Evolutionary conservation across 2,329 filamentous ascomycete genomes (phyloP).

Genomic region (Metarhizium album): DNA sequence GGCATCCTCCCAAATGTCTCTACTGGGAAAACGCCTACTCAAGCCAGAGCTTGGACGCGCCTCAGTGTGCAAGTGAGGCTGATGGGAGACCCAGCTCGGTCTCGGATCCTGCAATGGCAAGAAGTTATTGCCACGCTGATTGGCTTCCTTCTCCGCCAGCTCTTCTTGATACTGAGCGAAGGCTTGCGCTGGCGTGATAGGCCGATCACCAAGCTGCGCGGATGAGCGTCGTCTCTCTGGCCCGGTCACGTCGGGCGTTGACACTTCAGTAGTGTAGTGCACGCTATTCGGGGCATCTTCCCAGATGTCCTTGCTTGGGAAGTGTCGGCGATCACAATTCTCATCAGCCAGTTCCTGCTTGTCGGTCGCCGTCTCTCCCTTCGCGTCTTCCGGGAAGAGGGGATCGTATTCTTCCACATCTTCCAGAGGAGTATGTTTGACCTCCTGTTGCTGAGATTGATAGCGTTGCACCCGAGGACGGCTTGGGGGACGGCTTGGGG

Average conservation of each 20-base stretch:
- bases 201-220: slow-evolving; percentile 19
- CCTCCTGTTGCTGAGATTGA: slow-evolving; percentile 37
- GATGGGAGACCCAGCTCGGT: slow-evolving; percentile 34
- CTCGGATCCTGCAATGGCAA: slow-evolving; percentile 20
- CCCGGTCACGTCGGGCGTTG: slow-evolving; percentile 52
- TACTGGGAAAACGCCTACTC: slow-evolving; percentile 73
- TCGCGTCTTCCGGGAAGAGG: slow-evolving; percentile 72
- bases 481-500: slow-evolving; percentile 54
- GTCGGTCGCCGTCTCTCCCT: slow-evolving; percentile 27
- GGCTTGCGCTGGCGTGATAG: slow-evolving; percentile 48
- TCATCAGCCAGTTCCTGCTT: slow-evolving; percentile 23
- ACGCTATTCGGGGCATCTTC: slow-evolving; percentile 87
- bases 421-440: slow-evolving; percentile 62
- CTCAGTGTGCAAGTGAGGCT: slow-evolving; percentile 40
- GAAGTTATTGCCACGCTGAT: slow-evolving; percentile 18
- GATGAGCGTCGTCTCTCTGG: slow-evolving; percentile 27
- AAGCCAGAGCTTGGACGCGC: slow-evolving; percentile 37
- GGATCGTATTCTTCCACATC: slow-evolving; percentile 93
- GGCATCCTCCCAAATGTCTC: slow-evolving; percentile 89
- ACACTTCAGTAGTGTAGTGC: slow-evolving; percentile 70
- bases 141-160: slow-evolving; percentile 46
- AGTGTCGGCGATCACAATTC: slow-evolving; percentile 53
- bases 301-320: slow-evolving; percentile 95
- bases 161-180: slow-evolving; percentile 58
- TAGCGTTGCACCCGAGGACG: slow-evolving; percentile 47